Base-by-base conservation (phyloP, 495 filamentous ascomycete species). In the Jackrogersella multiformis region DNA sequence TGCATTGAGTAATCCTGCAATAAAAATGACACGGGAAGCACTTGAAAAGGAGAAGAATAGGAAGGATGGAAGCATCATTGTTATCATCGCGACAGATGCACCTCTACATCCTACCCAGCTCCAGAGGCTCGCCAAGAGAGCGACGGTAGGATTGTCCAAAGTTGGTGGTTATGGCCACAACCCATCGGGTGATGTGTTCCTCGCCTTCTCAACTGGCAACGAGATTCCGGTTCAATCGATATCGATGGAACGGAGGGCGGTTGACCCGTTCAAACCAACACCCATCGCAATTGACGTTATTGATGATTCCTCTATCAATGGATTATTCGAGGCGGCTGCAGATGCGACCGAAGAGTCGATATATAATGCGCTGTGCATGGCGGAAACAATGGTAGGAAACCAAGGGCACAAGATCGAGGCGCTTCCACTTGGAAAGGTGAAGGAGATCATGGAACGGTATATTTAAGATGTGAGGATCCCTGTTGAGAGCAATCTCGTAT, bases 21-120 rank as follows among this genome's bases (percentile, higher is more conserved):
- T 61, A 68, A 76, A 55, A 34, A 61, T 67, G 64, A 63, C 57
- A 5, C 41, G 41, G 32, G 54, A 71, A 8, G 61, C 56, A 20
- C 58, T 74, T 24, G 42, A 73, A 42, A 68, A 65, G 28, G 70
- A 74, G 64, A 79, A 78, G 67, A 71, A 76, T 20, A 56, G 63
- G 18, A 84, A 83, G 56, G 84, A 85, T 46, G 84, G 84, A n/a
- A 81, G 78, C 56, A 85, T 86, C 58, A 83, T 86, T 59, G 75
- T 85, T 39, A 71, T 86, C 32, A 45, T 86, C 36, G 79, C 78
- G 5, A 86, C 84, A 2, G 80, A 84, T 66, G 83, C 81, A 21
- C 84, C 84, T 8, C 69, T 86, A 15, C 76, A 81, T 44, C 72
- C 72, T 35, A 54, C 42, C 2, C 83, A 86, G 63, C 76, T 85